A percentile compares a stretch with the other conserved stretches of the same genome.
These are phyloP conservation scores for Plasmopara muralis DNA, from an alignment of 352 stramenopile species.

Conservation along the genomic window DNA sequence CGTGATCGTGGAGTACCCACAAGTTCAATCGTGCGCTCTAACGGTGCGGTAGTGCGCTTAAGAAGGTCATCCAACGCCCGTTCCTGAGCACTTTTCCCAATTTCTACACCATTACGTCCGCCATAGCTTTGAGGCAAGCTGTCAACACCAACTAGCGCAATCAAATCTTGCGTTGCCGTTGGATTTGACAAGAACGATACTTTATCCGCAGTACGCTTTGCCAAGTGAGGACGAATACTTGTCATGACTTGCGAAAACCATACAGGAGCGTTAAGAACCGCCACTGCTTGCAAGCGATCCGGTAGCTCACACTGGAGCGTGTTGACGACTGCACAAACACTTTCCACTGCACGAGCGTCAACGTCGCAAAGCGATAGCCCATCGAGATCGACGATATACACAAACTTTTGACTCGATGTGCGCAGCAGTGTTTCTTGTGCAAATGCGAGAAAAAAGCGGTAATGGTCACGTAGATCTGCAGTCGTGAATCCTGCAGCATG, in stretches of 20 bases:
- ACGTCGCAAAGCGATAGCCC: conserved; percentile 62
- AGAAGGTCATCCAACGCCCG: conserved; percentile 54
- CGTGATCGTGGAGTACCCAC: conserved; percentile 32
- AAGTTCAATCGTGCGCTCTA: conserved; percentile 76
- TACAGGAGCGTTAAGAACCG: conserved; percentile 62
- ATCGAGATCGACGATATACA: conserved; percentile 77
- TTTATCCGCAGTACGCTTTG: conserved; percentile 63
- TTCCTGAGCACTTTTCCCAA: conserved; percentile 74
- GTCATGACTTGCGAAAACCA: conserved; percentile 83
- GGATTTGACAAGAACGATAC: conserved; percentile 50
- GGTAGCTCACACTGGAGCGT: conserved; percentile 58
- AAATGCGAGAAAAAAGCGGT: conserved; percentile 74
- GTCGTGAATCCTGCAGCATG: conserved; percentile 62
- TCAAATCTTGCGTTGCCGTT: conserved; percentile 37
- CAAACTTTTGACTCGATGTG: conserved; percentile 48
- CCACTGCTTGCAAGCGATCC: conserved; percentile 48
- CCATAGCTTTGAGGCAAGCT: conserved; percentile 67
- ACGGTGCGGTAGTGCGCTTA: conserved; percentile 54
- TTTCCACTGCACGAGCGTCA: conserved; percentile 63
- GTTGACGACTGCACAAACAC: conserved; percentile 42
- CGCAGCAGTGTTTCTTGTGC: conserved; percentile 63
- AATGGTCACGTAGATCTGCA: conserved; percentile 60
- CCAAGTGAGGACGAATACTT: conserved; percentile 38
- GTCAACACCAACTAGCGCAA: conserved; percentile 58
- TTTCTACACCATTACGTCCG: conserved; percentile 65